phyloP scores from a whole-genome alignment of 345 rosid genomes.

The Dovyalis caffra region DNA sequence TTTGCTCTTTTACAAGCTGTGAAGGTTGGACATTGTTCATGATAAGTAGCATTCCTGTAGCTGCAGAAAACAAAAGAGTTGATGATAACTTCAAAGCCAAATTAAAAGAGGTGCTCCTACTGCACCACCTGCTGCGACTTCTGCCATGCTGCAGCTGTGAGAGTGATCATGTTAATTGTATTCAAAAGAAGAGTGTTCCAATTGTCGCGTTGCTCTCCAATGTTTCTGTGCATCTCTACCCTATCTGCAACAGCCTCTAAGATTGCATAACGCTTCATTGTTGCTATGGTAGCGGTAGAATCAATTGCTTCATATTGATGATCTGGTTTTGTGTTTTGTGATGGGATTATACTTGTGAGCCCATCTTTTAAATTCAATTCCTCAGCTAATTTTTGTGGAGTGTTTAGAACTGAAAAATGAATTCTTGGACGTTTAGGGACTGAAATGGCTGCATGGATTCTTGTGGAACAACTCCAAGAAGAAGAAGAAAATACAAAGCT shows the following conservation, averaged over 20 bases:
- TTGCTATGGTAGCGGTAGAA: too few relatives aligned
- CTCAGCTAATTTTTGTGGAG: too few relatives aligned
- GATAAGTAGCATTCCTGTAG: conserved; percentile 29
- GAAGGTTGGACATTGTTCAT: conserved; percentile 43
- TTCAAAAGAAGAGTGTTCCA: conserved; percentile 65
- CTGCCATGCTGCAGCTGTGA: conserved; percentile 59
- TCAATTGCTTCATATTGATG: conserved; percentile 2
- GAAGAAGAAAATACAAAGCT: too few relatives aligned
- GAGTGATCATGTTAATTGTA: conserved; percentile 65
- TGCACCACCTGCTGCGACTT: conserved; percentile 38
- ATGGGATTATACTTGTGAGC: too few relatives aligned
- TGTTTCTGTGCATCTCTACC: conserved; percentile 66
- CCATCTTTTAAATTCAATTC: too few relatives aligned
- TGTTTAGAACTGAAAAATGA: too few relatives aligned
- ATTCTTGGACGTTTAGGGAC: too few relatives aligned
- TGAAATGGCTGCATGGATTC: too few relatives aligned
- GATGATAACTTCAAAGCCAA: conserved; percentile 45
- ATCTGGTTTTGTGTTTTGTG: background rate
- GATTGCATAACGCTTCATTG: conserved; percentile 39
- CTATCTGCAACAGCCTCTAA: conserved; percentile 60
- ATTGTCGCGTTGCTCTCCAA: conserved; percentile 59
- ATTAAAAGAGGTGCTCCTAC: too few relatives aligned
- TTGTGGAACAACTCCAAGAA: too few relatives aligned
- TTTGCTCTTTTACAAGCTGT: conserved; percentile 41
- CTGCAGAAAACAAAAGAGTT: conserved; percentile 27